A percentile compares a stretch with the other conserved stretches of the same genome.
Conservation (phyloP, 2,329 filamentous ascomycete species). For the Ilyonectria destructans region DNA sequence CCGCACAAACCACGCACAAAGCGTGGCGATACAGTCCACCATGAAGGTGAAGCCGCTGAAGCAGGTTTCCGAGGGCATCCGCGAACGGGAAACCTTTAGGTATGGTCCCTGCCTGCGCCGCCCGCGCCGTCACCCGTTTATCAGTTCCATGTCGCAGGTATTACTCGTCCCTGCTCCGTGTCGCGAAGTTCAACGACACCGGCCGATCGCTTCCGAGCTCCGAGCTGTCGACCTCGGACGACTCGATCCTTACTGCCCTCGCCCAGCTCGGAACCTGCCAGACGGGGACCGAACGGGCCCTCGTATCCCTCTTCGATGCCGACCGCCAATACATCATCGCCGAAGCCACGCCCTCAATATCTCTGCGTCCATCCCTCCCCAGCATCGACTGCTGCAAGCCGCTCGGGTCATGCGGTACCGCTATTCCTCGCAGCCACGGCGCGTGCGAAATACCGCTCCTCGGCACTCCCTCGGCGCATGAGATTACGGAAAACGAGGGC, state of each 20-base stretch:
- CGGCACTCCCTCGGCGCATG: not conserved
- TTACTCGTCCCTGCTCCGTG: slow-evolving; percentile 38
- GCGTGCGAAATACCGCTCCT: slow-evolving; percentile 51
- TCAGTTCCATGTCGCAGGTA: slow-evolving; percentile 28
- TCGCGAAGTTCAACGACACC: slow-evolving; percentile 44
- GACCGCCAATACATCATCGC: slow-evolving; percentile 66
- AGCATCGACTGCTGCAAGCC: slow-evolving; percentile 41
- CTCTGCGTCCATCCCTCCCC: slow-evolving; percentile 47
- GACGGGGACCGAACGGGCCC: slow-evolving; percentile 59
- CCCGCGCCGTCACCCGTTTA: too few species aligned
- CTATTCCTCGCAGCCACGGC: slow-evolving; percentile 50
- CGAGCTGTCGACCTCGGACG: slow-evolving; percentile 50
- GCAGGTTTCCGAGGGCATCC: slow-evolving; percentile 24
- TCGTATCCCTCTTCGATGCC: slow-evolving; percentile 68
- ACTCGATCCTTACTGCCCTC: slow-evolving; percentile 63
- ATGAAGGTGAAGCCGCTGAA: too few species aligned
- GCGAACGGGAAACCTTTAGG: slow-evolving; percentile 55
- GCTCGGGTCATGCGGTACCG: slow-evolving; percentile 52
- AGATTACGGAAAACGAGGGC: not conserved
- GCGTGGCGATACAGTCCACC: too few species aligned
- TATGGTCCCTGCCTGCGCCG: slow-evolving; percentile 25
- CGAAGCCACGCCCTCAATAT: slow-evolving; percentile 63
- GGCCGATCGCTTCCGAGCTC: slow-evolving; percentile 43
- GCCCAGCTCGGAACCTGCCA: slow-evolving; percentile 65
- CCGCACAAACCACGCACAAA: too few species aligned